A percentile compares a stretch with the other conserved stretches of the same genome.
These are phyloP conservation scores for Albophoma yamanashiensis DNA, from an alignment of 2,329 filamentous ascomycete species.

Conservation along the genomic window DNA sequence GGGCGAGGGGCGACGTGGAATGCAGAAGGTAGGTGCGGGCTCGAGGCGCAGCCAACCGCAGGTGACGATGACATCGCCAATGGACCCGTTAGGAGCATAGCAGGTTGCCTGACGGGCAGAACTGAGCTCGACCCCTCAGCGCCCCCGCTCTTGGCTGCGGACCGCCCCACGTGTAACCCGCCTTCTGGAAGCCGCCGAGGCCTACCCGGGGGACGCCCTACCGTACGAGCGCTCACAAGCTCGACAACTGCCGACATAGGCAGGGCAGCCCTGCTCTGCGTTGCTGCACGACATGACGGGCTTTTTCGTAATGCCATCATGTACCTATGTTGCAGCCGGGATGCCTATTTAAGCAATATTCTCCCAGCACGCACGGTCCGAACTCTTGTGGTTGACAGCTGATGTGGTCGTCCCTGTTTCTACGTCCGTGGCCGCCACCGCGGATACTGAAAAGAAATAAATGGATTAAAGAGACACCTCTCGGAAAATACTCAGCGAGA, in stretches of 20 bases:
- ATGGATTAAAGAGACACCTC: neutral
- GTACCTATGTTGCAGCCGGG: neutral
- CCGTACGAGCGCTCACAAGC: no score
- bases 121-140: neutral
- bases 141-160: neutral
- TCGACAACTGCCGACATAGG: no score
- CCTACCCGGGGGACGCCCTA: neutral
- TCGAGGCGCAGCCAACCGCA: conserved; percentile 1
- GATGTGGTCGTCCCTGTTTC: no score
- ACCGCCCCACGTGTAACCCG: neutral
- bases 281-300: neutral
- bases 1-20: neutral
- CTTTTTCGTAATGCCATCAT: neutral
- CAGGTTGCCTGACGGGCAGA: neutral
- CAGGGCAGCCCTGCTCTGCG: neutral
- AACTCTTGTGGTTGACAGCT: neutral
- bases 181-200: neutral
- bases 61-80: conserved; percentile 8
- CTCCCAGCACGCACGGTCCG: no score
- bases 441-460: no score
- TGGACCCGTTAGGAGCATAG: conserved; percentile 1
- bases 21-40: neutral
- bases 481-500: neutral
- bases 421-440: no score
- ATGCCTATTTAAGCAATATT: neutral